Conservation (phyloP, 2,329 filamentous ascomycete genomes). For the Colletotrichum spaethianum region DNA sequence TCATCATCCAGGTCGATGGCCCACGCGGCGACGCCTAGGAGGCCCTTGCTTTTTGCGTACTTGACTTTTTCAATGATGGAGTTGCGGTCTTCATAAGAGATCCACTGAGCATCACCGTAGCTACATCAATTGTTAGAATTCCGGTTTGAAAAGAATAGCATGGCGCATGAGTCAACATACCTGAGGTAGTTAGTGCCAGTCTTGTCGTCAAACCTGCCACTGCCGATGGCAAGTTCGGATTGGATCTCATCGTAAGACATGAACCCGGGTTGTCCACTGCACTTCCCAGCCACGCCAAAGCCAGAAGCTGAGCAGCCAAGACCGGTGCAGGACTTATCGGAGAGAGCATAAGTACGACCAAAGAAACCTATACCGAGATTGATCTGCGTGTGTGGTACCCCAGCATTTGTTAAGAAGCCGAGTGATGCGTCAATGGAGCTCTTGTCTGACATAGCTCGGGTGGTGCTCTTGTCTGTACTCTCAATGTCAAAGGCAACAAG, state of each 20-base stretch:
- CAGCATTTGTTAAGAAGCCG: not conserved
- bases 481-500: not conserved
- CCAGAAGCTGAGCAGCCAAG: not conserved
- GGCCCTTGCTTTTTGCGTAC: slow-evolving; percentile 30
- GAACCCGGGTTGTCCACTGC: not conserved
- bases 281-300: not conserved
- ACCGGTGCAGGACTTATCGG: not conserved
- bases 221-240: not conserved
- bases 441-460: not conserved
- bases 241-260: not conserved
- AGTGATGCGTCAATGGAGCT: not conserved
- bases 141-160: not conserved
- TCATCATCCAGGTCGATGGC: slow-evolving; percentile 34
- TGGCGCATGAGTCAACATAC: not conserved
- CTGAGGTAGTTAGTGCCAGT: not conserved
- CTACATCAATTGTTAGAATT: not conserved
- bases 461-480: not conserved
- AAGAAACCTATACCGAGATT: slow-evolving; percentile 1
- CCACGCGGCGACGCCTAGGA: slow-evolving; percentile 37
- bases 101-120: slow-evolving; percentile 6
- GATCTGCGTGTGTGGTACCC: not conserved
- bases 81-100: slow-evolving; percentile 41
- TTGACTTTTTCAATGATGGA: slow-evolving; percentile 37
- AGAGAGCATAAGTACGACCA: not conserved
- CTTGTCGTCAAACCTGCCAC: not conserved